Percentiles rank a stretch among this genome's conserved stretches.
Evolutionary conservation across 2,329 filamentous ascomycete species (phyloP).

Genomic region (Pyricularia sp.): DNA sequence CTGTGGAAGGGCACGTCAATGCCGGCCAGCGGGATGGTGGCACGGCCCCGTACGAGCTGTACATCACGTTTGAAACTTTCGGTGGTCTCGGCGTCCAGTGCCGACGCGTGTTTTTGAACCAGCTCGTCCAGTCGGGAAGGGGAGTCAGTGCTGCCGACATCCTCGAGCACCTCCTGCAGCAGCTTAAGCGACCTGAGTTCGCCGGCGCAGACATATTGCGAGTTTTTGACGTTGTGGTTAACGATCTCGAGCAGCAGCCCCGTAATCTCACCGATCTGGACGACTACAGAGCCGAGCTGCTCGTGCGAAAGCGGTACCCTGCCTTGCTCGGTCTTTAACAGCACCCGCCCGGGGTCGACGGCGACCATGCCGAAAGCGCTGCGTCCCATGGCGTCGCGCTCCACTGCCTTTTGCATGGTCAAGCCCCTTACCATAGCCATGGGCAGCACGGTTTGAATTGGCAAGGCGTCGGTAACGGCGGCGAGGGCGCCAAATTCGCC

Average conservation of each 20-base stretch:
- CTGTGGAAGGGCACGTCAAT: too few relatives aligned
- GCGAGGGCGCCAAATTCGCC: constrained; percentile 21
- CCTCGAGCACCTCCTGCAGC: neutral
- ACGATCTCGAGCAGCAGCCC: constrained; percentile 21
- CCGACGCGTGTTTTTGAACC: neutral
- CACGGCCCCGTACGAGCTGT: too few relatives aligned
- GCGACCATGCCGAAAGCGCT: constrained; percentile 20
- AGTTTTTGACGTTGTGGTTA: constrained; percentile 21
- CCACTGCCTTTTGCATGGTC: constrained; percentile 21
- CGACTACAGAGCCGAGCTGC: constrained; percentile 14
- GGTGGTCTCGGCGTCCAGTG: too few relatives aligned
- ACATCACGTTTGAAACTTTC: too few relatives aligned
- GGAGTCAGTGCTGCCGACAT: neutral
- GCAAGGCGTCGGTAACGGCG: constrained; percentile 17
- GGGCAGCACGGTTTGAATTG: constrained; percentile 16
- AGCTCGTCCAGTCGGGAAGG: neutral
- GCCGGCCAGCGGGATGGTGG: too few relatives aligned
- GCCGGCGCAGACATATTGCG: constrained; percentile 27
- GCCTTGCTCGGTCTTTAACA: too few relatives aligned
- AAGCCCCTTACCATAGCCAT: constrained; percentile 22
- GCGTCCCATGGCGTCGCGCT: constrained; percentile 16
- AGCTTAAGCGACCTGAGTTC: constrained; percentile 7
- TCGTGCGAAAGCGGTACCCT: neutral
- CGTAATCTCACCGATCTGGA: constrained; percentile 13
- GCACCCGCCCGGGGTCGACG: constrained; percentile 14